These are phyloP conservation scores for Albophoma yamanashiensis DNA, from an alignment of 2,329 filamentous ascomycete genomes.

Conservation along the genomic window DNA sequence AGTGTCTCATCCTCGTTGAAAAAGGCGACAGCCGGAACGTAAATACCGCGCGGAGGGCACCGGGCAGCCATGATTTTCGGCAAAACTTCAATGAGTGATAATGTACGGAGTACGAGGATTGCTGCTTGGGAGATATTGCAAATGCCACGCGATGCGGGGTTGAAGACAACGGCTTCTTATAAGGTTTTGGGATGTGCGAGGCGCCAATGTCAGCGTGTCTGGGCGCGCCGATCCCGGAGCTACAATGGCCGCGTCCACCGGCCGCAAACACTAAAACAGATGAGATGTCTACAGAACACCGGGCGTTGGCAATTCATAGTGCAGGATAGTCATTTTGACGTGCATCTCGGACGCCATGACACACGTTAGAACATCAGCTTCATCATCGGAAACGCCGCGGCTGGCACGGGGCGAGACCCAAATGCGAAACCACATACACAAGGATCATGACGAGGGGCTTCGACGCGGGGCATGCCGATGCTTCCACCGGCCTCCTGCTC, in stretches of 20 bases:
- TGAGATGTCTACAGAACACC: not conserved
- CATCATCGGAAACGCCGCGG: too few relatives aligned
- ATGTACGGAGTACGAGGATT: not conserved
- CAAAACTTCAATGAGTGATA: not conserved
- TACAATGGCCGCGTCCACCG: not conserved
- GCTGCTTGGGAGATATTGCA: too few relatives aligned
- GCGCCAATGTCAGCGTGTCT: not conserved
- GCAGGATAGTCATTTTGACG: not conserved
- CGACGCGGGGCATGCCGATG: too few relatives aligned
- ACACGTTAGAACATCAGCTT: too few relatives aligned
- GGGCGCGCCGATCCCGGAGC: not conserved
- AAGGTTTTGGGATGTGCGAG: not conserved
- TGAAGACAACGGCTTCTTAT: not conserved
- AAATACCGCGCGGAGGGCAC: slow-evolving; percentile 18
- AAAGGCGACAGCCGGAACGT: slow-evolving; percentile 26
- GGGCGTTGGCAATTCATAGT: not conserved
- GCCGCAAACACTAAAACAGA: not conserved
- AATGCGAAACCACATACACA: too few relatives aligned
- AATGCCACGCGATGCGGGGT: not conserved
- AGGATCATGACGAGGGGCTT: too few relatives aligned
- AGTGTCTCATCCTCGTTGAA: slow-evolving; percentile 23
- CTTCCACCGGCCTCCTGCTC: too few relatives aligned
- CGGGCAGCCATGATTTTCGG: not conserved
- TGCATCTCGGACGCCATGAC: too few relatives aligned
- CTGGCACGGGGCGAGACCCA: too few relatives aligned